Evolutionary conservation across 2,329 filamentous ascomycete species (phyloP).

Genomic region (Phaeosphaeriaceae sp.): DNA sequence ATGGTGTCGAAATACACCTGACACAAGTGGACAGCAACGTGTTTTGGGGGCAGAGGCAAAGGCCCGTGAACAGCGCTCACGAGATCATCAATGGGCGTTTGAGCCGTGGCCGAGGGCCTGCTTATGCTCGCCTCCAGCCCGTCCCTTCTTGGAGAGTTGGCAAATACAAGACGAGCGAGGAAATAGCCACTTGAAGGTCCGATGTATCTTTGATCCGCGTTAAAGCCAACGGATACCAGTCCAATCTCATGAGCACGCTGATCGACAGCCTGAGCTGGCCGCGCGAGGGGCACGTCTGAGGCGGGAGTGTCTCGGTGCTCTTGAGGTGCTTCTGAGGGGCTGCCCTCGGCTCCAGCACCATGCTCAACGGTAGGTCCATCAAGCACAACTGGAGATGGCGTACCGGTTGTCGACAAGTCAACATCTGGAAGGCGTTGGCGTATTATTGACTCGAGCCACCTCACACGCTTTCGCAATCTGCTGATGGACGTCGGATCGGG

Average conservation of each 20-base stretch:
- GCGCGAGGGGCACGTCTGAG: neutral
- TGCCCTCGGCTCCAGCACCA: no score
- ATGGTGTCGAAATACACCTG: slow-evolving; percentile 59
- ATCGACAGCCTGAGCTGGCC: neutral
- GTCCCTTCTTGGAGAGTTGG: slow-evolving; percentile 28
- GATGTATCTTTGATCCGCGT: slow-evolving; percentile 60
- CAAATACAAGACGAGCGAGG: slow-evolving; percentile 59
- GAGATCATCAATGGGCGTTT: slow-evolving; percentile 15
- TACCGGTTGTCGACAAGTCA: slow-evolving; percentile 11
- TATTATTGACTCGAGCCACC: slow-evolving; percentile 21
- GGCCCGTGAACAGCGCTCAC: slow-evolving; percentile 12
- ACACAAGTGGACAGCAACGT: slow-evolving; percentile 53
- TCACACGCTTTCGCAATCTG: slow-evolving; percentile 11
- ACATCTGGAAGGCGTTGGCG: slow-evolving; percentile 16
- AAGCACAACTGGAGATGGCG: neutral
- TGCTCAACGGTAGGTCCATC: neutral
- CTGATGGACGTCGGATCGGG: no score
- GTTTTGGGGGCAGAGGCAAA: slow-evolving; percentile 27
- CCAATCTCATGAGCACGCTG: slow-evolving; percentile 58
- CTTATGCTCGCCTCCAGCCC: no score
- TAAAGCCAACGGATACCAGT: slow-evolving; percentile 59
- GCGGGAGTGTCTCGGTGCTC: no score
- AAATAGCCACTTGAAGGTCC: slow-evolving; percentile 66
- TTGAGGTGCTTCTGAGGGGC: no score
- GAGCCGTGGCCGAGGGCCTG: neutral